Evolutionary conservation across 257 asterid species (phyloP), one percentile per base, ranked within the genome.

Genomic region (Gentiana macrophylla): DNA sequence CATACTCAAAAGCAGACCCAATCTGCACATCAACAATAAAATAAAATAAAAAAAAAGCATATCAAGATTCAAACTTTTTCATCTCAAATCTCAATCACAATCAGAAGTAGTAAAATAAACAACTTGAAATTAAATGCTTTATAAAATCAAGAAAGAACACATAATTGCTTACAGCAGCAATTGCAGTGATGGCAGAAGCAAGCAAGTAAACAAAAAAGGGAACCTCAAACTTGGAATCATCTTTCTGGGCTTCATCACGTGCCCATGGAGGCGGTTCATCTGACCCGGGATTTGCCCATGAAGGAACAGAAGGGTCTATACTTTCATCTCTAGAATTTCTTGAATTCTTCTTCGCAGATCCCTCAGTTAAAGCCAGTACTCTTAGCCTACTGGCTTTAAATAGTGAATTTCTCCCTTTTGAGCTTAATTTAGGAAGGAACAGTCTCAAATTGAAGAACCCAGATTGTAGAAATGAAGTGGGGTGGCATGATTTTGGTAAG

Each of bases 221-320:
- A 60, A 77, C 55, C 70, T 88, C 74, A 62, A 75, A 56, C 55
- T 70, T 68, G 7, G 95, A 62, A 48, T 85, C 66, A 2, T 79
- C 89, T 35, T 66, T 72, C 71, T 78, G 89, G 62, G 91, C 24
- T 65, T 83, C 97, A 59, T 79, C 62, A 33, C 85, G 78, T 49
- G 95, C 95, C 97, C 98, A 92, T 5, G 98, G 97, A 0, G 97
- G 97, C 35, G 74, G 82, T 53, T 88, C 97, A 37, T 85, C 86
- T 0, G 98, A 73, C 67, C 68, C 90, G 53, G 93, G 93, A 61
- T 53, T 72, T 32, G 98, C 95, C 97, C 95, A 92, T 1, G 93
- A 73, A 55, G 95, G 94, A 52, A 72, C 78, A 35, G 86, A 75
- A 50, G 85, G 71, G 62, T 79, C 86, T 11, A 70, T 76, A 10